These are phyloP conservation scores for Aspergillus sp. DNA, from an alignment of 2,329 filamentous ascomycete species.

Conservation along the genomic window DNA sequence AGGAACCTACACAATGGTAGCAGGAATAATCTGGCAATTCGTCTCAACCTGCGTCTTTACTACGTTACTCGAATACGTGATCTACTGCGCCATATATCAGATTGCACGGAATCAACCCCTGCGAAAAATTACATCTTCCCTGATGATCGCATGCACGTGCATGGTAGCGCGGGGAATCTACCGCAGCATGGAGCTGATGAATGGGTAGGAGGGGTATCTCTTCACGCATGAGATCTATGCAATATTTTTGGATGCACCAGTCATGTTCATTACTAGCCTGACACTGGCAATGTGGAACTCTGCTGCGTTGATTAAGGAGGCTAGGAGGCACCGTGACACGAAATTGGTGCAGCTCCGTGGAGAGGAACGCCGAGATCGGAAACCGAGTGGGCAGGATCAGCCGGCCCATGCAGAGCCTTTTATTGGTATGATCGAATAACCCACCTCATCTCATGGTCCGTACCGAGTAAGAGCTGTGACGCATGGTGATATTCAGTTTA, in stretches of 20 bases:
- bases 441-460: no score
- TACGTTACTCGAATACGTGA: not conserved
- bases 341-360: no score
- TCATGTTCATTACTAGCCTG: constrained; percentile 6
- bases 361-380: no score
- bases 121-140: constrained; percentile 32
- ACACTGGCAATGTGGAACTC: no score
- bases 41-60: constrained; percentile 38
- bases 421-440: no score
- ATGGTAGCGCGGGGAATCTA: constrained; percentile 47
- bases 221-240: constrained; percentile 34
- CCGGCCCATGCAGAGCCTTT: no score
- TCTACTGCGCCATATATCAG: not conserved
- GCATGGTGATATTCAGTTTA: no score
- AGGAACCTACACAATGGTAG: constrained; percentile 47
- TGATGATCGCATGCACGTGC: constrained; percentile 30
- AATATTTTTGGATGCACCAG: constrained; percentile 13
- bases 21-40: constrained; percentile 56
- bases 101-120: constrained; percentile 43
- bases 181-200: constrained; percentile 45
- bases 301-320: no score
- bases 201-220: constrained; percentile 48
- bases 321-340: no score
- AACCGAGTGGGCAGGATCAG: no score
- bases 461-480: no score